These are phyloP conservation scores for Pichia cactophila DNA, from an alignment of 1,139 yeast species.

Conservation along the genomic window DNA sequence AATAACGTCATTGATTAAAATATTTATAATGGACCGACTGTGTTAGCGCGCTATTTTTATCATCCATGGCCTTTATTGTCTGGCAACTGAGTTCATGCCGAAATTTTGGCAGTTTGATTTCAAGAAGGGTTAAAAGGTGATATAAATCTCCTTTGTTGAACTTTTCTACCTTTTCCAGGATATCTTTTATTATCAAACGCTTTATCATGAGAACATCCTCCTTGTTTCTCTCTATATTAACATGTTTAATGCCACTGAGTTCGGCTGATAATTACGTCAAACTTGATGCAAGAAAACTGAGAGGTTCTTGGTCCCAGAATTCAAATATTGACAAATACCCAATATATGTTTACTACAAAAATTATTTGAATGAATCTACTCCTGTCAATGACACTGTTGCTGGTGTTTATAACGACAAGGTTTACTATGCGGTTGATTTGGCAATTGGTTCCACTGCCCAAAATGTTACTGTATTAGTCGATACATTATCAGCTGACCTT, in stretches of 20 bases:
- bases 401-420: slow-evolving; percentile 7
- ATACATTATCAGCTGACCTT: slow-evolving; percentile 59
- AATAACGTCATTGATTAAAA: neutral
- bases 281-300: slow-evolving; percentile 21
- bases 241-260: slow-evolving; percentile 1
- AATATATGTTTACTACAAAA: slow-evolving; percentile 6
- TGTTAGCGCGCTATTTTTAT: neutral
- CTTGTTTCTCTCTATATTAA: neutral
- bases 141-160: neutral
- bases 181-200: neutral
- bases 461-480: slow-evolving; percentile 43
- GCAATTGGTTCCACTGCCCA: slow-evolving; percentile 48
- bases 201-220: neutral
- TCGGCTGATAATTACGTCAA: slow-evolving; percentile 12
- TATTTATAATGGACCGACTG: too few species aligned
- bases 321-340: slow-evolving; percentile 20
- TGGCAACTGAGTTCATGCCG: neutral
- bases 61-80: neutral
- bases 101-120: too few species aligned
- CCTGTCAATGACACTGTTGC: slow-evolving; percentile 8
- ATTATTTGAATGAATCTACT: neutral
- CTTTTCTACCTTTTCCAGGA: neutral
- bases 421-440: slow-evolving; percentile 20
- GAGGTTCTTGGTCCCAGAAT: slow-evolving; percentile 25
- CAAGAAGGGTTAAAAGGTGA: too few species aligned